Base-by-base conservation (phyloP, 169 alveolate species). In the Ichthyophthirius multifiliis region DNA sequence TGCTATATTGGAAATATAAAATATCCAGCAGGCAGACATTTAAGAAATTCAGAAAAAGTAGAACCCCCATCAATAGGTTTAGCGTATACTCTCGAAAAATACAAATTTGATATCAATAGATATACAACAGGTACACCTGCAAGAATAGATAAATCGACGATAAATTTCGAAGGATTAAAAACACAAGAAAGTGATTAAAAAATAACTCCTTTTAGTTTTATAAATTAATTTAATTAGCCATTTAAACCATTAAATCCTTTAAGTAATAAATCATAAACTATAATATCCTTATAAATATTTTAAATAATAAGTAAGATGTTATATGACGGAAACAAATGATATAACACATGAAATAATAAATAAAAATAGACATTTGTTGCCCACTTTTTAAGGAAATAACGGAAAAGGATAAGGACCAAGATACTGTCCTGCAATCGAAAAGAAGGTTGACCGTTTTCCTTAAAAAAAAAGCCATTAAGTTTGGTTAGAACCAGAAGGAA, bases 401-500 rank as follows among this genome's bases (percentile, higher is more conserved):
- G 89, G 92, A n/a, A 75, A 65, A 31, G 98, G 98, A 1, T 76
- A 94, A 18, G 98, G 98, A 37, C 99, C 99, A 5, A 46, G 99
- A 55, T 96, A 97, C 83, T 97, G 99, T 74, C 98, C 98, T 1
- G 94, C 98, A 0, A 91, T 97, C 16, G 95, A 96, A 41, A 83
- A 83, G 34, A 96, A 96, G 76, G 86, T 94, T 27, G 85, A 63
- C 65, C 63, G 93, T 41, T 95, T 94, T 82, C 90, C 97, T 9
- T 89, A 90, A 15, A 92, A 90, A 30, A 80, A 83, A 23, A 71
- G 86, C 31, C 99, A 97, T 75, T 84, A 89, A n/a, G 90, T 97
- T 18, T 97, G 99, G 99, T 91, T 97, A 27, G 99, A 97, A 84
- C 98, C 98, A 3, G 99, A 97, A 83, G 98, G 98, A 2, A 48